Evolutionary conservation across 2,329 filamentous ascomycete species (phyloP).

Genomic region (Monilinia fructicola): DNA sequence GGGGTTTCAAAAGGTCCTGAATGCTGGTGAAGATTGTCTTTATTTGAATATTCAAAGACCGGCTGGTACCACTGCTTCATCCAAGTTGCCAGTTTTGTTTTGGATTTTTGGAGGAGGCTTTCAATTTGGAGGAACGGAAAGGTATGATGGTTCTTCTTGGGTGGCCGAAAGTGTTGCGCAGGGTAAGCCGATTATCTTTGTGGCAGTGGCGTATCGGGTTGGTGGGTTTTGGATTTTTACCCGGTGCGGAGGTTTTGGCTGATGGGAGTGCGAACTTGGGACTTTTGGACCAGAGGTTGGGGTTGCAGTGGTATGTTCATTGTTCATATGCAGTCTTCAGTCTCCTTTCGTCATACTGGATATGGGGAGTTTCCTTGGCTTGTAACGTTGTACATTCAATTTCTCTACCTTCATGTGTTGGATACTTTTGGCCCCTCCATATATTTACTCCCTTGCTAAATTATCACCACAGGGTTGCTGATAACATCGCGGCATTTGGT

Average conservation of each 20-base stretch:
- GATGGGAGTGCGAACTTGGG: conserved; percentile 71
- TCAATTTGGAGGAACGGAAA: conserved; percentile 51
- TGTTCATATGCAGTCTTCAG: neutral
- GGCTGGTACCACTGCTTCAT: conserved; percentile 51
- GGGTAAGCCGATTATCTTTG: conserved; percentile 68
- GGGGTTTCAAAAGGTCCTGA: conserved; percentile 55
- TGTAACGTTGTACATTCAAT: no score
- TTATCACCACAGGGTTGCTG: conserved; percentile 50
- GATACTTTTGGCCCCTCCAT: neutral
- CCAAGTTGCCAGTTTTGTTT: conserved; percentile 65
- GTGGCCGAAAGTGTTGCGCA: conserved; percentile 47
- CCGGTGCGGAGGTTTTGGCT: conserved; percentile 64
- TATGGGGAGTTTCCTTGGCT: neutral
- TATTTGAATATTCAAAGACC: conserved; percentile 61
- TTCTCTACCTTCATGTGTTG: neutral
- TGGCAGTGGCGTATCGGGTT: conserved; percentile 75
- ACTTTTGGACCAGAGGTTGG: conserved; percentile 69
- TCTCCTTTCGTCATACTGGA: neutral
- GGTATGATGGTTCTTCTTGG: conserved; percentile 54
- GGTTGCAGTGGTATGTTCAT: conserved; percentile 59
- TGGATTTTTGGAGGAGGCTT: conserved; percentile 73
- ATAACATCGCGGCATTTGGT: conserved; percentile 75
- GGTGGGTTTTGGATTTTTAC: conserved; percentile 75
- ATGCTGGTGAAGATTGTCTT: conserved; percentile 63
- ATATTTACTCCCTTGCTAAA: neutral